Conservation (phyloP, 768 basidiomycete species). For the Pilatotrama ljubarskyi region DNA sequence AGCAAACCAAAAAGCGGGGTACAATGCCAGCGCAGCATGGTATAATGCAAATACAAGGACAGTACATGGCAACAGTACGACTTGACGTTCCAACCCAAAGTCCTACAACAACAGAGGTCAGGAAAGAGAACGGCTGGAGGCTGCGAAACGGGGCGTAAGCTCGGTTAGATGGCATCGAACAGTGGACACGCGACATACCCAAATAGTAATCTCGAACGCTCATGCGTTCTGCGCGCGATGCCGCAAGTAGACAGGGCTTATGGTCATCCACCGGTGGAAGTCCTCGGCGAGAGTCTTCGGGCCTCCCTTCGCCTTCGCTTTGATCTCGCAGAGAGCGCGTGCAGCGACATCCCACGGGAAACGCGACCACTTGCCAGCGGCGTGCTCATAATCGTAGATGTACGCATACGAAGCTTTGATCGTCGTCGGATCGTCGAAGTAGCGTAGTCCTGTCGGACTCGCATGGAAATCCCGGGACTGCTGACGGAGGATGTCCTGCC, state of each 20-base stretch:
- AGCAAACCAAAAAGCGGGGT: background rate
- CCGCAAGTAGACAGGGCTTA: slow-evolving; percentile 8
- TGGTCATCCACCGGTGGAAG: slow-evolving; percentile 43
- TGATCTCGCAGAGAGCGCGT: slow-evolving; percentile 53
- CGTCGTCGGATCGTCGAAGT: slow-evolving; percentile 34
- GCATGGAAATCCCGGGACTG: slow-evolving; percentile 44
- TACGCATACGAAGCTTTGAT: slow-evolving; percentile 57
- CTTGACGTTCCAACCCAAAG: too few species aligned
- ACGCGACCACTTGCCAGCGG: slow-evolving; percentile 31
- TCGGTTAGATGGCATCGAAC: too few species aligned
- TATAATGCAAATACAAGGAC: background rate
- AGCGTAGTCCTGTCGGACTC: slow-evolving; percentile 31
- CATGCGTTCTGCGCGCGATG: background rate
- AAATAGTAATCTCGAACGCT: background rate
- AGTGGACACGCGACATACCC: too few species aligned
- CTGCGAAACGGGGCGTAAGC: too few species aligned
- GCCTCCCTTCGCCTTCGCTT: slow-evolving; percentile 38
- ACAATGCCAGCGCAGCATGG: background rate
- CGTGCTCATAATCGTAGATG: slow-evolving; percentile 34
- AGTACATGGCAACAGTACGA: too few species aligned
- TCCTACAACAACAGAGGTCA: background rate
- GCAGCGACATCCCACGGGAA: slow-evolving; percentile 60
- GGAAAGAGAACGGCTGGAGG: too few species aligned
- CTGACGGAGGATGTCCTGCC: slow-evolving; percentile 49
- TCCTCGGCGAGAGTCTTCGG: slow-evolving; percentile 41